Evolutionary conservation across 345 rosid species (phyloP), one percentile per base, ranked within the genome.

Genomic region (Iberis pinnata): DNA sequence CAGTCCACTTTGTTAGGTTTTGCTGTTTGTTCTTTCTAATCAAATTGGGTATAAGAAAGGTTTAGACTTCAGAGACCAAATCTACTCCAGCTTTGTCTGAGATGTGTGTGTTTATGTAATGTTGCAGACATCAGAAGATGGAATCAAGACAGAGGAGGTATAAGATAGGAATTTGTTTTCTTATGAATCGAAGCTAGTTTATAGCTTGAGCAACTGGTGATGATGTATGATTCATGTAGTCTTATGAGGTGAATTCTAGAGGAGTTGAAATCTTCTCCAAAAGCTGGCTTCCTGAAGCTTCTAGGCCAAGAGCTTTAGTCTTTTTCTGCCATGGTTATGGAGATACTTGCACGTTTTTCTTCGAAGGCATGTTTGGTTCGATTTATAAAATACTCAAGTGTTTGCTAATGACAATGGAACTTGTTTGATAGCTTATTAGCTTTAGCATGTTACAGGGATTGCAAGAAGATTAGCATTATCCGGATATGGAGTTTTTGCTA

Each of bases 321-420:
- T 93, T 76, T 60, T 78, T 49, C 68, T 93, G 99, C 65, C 97
- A 93, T 73, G 99, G 97, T 64, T 93, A 93, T 70, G 99, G 85
- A 66, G 99, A 93, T 74, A 86, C 90, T 50, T 88, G 97, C 78
- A 81, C 99, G 1, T 93, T 93, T 73, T 88, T 88, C 77, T 77
- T 66, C 39, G 95, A 93, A 93, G 99, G 99, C 66, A 76, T 57
- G 78, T 72, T 42, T 58, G 5, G 0, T 45, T 43, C 22, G 3
- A 12, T 18, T 12, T 0, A 4, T 51, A 17, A 8, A n/a, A n/a
- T n/a, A n/a, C n/a, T 18, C 16, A 47, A 20, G 14, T 9, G 17
- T 31, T 36, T 43, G 17, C 22, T 8, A 35, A 8, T 53, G 53
- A 4, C n/a, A 7, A 4, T 9, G 29, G 4, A n/a, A 18, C 26